Base-by-base conservation (phyloP, 2,329 filamentous ascomycete genomes). In the Aspergillus arachidicola region DNA sequence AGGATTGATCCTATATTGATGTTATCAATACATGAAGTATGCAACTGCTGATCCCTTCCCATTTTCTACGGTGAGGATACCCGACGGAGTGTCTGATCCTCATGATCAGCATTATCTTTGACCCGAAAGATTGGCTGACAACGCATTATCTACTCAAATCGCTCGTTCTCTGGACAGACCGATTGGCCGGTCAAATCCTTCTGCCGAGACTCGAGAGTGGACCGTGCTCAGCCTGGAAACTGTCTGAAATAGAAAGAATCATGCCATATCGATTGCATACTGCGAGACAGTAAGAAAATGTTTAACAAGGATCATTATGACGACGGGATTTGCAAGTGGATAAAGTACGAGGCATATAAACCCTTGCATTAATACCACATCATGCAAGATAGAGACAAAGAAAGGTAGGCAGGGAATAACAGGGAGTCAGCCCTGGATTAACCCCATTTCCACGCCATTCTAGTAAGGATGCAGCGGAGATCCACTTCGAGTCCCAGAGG, bases 171-270 rank as follows among this genome's bases (percentile, higher is more conserved):
- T 26, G 46, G 26, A n/a, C 26, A 30, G 16, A 28, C 23, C 26
- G 46, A 50, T 50, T 50, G 46, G 46, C 46, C 6, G 16, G 38
- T 11, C 26, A 9, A 50, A 50, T 32, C 48, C 48, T 51, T 51
- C 48, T 14, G 28, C 48, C 48, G 48, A 51, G 48, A 51, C 48
- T n/a, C 30, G 28, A 51, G 38, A 51, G 38, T 43, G 59, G 34
- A 36, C 55, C 59, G 53, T 55, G 59, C 46, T 54, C 32, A 51
- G 36, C 7, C 28, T 50, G 14, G 53, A 51, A 26, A 61, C 51
- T 2, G 28, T 34, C 19, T n/a, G 48, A 21, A 32, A 21, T 28
- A 21, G 26, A 51, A 34, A 6, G 28, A 51, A 32, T 51, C 48
- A 51, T 51, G 28, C 48, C 48, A 51, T 51, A 11, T n/a, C 46